Base-by-base conservation (phyloP, 2,329 filamentous ascomycete genomes). In the Aspergillus viridinutans region DNA sequence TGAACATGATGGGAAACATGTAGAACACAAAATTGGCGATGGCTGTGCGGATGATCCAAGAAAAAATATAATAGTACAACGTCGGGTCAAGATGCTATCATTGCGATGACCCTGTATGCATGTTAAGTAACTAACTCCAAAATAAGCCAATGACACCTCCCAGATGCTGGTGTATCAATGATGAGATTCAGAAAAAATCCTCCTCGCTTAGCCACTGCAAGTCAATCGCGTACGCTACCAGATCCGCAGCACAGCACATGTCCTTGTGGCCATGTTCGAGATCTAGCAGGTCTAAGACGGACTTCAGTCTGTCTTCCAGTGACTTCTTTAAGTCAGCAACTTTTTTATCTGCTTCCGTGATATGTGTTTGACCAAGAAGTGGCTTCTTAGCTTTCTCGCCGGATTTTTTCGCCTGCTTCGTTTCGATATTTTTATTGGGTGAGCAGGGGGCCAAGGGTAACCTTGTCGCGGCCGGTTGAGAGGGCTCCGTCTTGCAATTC, bases 161-260 rank as follows among this genome's bases (percentile, higher is more conserved):
- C 23, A 21, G 26, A 40, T 45, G 51, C 17, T 29, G 21, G 21
- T 43, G 21, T 54, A 48, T 48, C 26, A 38, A 43, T 14, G 35
- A 26, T 26, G 50, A 6, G 43, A 45, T 10, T 64, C 28, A 68
- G 50, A 75, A 72, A 57, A 77, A 77, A 53, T 77, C 73, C 20
- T 67, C 59, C 58, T 75, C 73, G 3, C 61, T 64, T 53, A 77
- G 56, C 75, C 75, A 77, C 43, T 72, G 66, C 23, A 71, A 72
- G 50, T 76, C 74, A 64, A 77, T 76, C 8, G 74, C 75, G 58
- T 75, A 76, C 10, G 75, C 74, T 6, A 77, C 73, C 42, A 77
- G 57, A 61, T 77, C 75, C 10, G 74, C 74, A 1, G 75, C 73
- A 64, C 74, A 76, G 49, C 71, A 75, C 69, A 77, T 73, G 32